phyloP scores from a whole-genome alignment of 768 basidiomycete genomes.

The Boletus sp. region DNA sequence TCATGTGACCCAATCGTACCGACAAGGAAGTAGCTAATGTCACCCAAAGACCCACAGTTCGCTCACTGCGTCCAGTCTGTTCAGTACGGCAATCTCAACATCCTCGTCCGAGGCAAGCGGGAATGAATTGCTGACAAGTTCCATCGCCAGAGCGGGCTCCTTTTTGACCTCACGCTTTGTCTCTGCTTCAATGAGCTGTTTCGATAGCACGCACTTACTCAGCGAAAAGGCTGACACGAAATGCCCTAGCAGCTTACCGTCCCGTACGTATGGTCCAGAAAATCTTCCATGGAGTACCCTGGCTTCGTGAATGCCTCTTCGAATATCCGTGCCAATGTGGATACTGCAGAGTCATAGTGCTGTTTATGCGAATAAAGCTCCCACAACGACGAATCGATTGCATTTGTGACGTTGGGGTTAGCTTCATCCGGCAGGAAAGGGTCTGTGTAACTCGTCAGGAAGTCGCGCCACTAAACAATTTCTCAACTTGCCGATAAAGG shows the following conservation, averaged over 20 bases:
- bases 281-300: slow-evolving; percentile 88
- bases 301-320: slow-evolving; percentile 94
- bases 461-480: background rate
- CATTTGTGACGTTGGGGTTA: slow-evolving; percentile 75
- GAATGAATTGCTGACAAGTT: slow-evolving; percentile 33
- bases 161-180: slow-evolving; percentile 74
- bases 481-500: slow-evolving; percentile 34
- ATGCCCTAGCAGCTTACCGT: slow-evolving; percentile 51
- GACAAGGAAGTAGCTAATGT: slow-evolving; percentile 1
- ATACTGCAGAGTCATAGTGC: slow-evolving; percentile 87
- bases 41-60: slow-evolving; percentile 49
- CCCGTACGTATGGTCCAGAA: slow-evolving; percentile 88
- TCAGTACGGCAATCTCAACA: slow-evolving; percentile 2
- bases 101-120: slow-evolving; percentile 28
- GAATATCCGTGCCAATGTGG: slow-evolving; percentile 85
- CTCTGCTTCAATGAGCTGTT: slow-evolving; percentile 86
- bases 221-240: background rate
- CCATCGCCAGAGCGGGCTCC: slow-evolving; percentile 62
- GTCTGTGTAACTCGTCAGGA: slow-evolving; percentile 41
- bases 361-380: slow-evolving; percentile 75
- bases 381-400: slow-evolving; percentile 89
- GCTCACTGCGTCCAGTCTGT: slow-evolving; percentile 36
- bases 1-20: background rate
- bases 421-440: slow-evolving; percentile 65
- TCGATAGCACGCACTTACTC: slow-evolving; percentile 1